A percentile compares a stretch with the other conserved stretches of the same genome.
phyloP scores from a whole-genome alignment of 2,329 filamentous ascomycete genomes.

The Aspergillus alliaceus region DNA sequence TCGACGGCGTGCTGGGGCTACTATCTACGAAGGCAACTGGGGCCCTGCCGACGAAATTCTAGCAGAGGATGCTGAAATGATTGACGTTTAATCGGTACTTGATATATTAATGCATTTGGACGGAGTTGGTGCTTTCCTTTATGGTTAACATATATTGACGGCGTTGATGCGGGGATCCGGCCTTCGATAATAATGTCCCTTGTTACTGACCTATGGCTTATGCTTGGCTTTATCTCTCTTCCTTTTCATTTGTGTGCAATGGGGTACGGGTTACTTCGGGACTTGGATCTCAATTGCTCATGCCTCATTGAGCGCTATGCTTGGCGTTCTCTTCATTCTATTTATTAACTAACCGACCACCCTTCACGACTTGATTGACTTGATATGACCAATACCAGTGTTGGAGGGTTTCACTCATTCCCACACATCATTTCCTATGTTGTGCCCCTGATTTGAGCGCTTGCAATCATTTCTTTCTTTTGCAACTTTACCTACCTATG shows the following conservation, averaged over 20 bases:
- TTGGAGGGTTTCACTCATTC: constrained; percentile 13
- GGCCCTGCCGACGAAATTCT: constrained; percentile 71
- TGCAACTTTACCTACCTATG: background rate
- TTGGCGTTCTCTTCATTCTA: background rate
- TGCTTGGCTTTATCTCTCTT: background rate
- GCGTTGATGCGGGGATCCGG: constrained; percentile 19
- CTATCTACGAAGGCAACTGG: constrained; percentile 94
- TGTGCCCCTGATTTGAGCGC: constrained; percentile 14
- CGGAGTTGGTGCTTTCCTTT: constrained; percentile 30
- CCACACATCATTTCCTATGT: constrained; percentile 15
- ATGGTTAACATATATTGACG: constrained; percentile 24
- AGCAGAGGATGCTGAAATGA: constrained; percentile 61
- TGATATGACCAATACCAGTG: background rate
- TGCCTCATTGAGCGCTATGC: background rate
- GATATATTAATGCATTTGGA: constrained; percentile 34
- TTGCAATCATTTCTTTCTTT: background rate
- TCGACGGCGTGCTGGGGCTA: constrained; percentile 82
- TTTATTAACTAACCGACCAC: background rate
- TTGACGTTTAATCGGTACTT: constrained; percentile 52
- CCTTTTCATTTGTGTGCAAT: constrained; percentile 1
- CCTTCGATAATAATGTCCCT: constrained; percentile 16
- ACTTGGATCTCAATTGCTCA: constrained; percentile 5
- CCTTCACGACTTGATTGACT: constrained; percentile 3
- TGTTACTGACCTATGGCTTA: constrained; percentile 6
- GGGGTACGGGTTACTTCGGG: background rate